phyloP scores from a whole-genome alignment of 2,329 filamentous ascomycete genomes.

The Fusarium subglutinans region DNA sequence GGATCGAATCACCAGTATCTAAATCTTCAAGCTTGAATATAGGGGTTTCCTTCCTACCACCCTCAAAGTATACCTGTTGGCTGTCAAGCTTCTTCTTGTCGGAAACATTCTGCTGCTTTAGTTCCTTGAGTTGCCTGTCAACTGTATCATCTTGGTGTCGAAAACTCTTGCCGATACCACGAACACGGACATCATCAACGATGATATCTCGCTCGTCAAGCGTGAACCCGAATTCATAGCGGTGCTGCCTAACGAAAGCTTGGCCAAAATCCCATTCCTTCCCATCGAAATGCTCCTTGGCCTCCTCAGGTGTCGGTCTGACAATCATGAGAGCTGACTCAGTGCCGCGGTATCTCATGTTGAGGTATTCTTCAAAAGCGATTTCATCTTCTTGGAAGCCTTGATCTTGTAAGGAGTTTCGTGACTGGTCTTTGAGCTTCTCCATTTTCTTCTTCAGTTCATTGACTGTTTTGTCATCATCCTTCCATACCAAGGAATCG shows the following conservation, averaged over 20 bases:
- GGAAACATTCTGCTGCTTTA: slow-evolving; percentile 67
- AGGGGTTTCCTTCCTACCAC: slow-evolving; percentile 78
- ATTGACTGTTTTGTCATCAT: slow-evolving; percentile 64
- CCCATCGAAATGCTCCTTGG: slow-evolving; percentile 65
- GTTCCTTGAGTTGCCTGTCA: slow-evolving; percentile 80
- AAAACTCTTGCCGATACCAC: slow-evolving; percentile 90
- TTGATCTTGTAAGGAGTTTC: slow-evolving; percentile 73
- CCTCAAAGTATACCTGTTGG: slow-evolving; percentile 84
- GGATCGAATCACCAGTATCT: slow-evolving; percentile 74
- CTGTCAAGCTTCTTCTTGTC: slow-evolving; percentile 71
- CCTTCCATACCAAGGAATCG: slow-evolving; percentile 69
- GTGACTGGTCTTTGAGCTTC: slow-evolving; percentile 80
- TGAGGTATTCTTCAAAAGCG: slow-evolving; percentile 89
- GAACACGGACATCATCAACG: slow-evolving; percentile 86
- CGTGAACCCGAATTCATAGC: slow-evolving; percentile 93
- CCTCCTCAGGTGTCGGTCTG: slow-evolving; percentile 73
- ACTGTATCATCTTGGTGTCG: slow-evolving; percentile 82
- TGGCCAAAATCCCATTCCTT: slow-evolving; percentile 84
- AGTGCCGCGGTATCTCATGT: slow-evolving; percentile 91
- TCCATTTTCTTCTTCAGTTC: slow-evolving; percentile 79
- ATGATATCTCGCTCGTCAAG: slow-evolving; percentile 86
- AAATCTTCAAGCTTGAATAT: slow-evolving; percentile 85
- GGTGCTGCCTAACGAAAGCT: slow-evolving; percentile 87
- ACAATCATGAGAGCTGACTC: slow-evolving; percentile 92
- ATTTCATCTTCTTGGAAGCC: slow-evolving; percentile 81